phyloP scores from a whole-genome alignment of 768 basidiomycete genomes.

The Clitopilus hobsonii region DNA sequence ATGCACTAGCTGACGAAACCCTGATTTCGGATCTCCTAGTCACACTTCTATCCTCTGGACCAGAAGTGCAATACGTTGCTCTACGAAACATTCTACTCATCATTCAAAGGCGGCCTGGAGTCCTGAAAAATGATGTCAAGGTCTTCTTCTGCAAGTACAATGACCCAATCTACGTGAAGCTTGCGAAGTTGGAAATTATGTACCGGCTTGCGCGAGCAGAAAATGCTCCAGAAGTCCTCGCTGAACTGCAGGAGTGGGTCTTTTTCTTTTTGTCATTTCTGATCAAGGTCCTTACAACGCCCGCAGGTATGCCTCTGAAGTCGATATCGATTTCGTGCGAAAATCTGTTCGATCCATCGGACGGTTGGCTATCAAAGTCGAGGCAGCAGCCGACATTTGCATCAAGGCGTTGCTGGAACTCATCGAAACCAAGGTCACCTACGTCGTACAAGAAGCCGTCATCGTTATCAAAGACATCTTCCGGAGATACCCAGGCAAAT shows the following conservation, averaged over 20 bases:
- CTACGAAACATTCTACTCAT: constrained; percentile 95
- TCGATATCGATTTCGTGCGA: constrained; percentile 96
- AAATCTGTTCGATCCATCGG: constrained; percentile 98
- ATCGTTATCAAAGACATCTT: constrained; percentile 99
- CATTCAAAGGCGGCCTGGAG: constrained; percentile 88
- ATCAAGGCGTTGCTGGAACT: constrained; percentile 82
- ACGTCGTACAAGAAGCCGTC: constrained; percentile 95
- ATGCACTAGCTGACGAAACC: constrained; percentile 3
- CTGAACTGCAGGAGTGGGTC: constrained; percentile 89
- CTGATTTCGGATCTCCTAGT: constrained; percentile 42
- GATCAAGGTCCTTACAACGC: not conserved
- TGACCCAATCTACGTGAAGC: constrained; percentile 97
- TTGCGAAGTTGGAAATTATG: constrained; percentile 98
- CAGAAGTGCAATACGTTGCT: constrained; percentile 98
- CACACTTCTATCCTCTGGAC: constrained; percentile 91
- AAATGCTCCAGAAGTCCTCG: constrained; percentile 88
- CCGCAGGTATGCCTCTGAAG: constrained; percentile 90
- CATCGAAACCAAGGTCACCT: constrained; percentile 89
- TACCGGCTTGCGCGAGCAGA: constrained; percentile 94
- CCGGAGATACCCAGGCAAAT: constrained; percentile 92
- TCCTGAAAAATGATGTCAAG: constrained; percentile 95
- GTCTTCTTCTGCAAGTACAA: constrained; percentile 99
- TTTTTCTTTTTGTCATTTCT: not conserved
- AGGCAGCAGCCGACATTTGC: constrained; percentile 82
- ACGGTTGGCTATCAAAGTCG: constrained; percentile 95